phyloP scores from a whole-genome alignment of 1,284 basidiomycete species.

The Ceratobasidium sp. region DNA sequence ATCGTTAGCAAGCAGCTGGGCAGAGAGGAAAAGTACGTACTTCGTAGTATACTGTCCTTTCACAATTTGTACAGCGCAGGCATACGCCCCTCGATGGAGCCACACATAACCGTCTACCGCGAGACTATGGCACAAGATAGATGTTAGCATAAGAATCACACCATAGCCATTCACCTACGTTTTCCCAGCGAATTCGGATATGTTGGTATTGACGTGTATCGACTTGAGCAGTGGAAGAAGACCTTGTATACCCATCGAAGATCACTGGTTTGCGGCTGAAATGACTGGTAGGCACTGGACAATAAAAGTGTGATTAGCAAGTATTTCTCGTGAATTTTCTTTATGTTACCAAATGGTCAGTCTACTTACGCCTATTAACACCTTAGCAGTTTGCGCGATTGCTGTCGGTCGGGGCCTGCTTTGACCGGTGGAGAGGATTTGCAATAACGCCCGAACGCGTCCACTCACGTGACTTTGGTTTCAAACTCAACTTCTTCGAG shows the following conservation, averaged over 20 bases:
- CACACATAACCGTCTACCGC: slow-evolving; percentile 94
- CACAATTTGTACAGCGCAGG: slow-evolving; percentile 91
- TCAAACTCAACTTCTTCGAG: neutral
- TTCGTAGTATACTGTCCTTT: slow-evolving; percentile 84
- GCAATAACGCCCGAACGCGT: slow-evolving; percentile 8
- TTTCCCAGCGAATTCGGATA: slow-evolving; percentile 84
- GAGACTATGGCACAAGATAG: slow-evolving; percentile 54
- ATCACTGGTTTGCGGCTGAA: neutral
- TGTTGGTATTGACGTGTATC: slow-evolving; percentile 79
- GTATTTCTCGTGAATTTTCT: neutral
- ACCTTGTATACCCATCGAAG: slow-evolving; percentile 90
- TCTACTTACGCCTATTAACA: neutral
- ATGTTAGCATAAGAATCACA: slow-evolving; percentile 29
- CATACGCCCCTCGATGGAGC: slow-evolving; percentile 95
- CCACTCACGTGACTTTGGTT: slow-evolving; percentile 14
- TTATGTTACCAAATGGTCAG: too few species aligned
- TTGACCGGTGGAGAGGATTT: slow-evolving; percentile 10
- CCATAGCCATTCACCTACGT: slow-evolving; percentile 55
- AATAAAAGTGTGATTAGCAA: neutral
- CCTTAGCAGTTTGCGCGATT: neutral
- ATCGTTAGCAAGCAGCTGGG: slow-evolving; percentile 10
- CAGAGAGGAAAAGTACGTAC: slow-evolving; percentile 55
- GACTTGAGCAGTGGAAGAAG: slow-evolving; percentile 92
- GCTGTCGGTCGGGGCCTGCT: slow-evolving; percentile 11
- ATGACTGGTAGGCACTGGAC: too few species aligned